Evolutionary conservation across 805 yeast genomes (phyloP).

Genomic region (Candida montana): DNA sequence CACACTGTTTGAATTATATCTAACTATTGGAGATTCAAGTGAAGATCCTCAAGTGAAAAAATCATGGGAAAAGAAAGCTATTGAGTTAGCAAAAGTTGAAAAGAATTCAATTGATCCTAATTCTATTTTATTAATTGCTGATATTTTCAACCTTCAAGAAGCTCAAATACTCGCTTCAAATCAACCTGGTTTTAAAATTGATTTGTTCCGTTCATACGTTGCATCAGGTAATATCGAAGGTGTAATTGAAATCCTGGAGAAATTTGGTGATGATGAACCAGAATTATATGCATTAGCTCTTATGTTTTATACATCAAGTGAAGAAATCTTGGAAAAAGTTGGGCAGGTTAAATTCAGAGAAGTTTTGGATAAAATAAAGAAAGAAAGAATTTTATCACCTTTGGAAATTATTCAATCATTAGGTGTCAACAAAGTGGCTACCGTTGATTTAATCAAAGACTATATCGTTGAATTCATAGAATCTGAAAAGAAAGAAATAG

Average conservation of each 20-base stretch:
- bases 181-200: conserved; percentile 35
- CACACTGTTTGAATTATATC: conserved; percentile 78
- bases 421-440: conserved; percentile 55
- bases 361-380: conserved; percentile 49
- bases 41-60: conserved; percentile 31
- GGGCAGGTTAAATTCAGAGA: conserved; percentile 43
- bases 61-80: conserved; percentile 67
- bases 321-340: conserved; percentile 43
- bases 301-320: conserved; percentile 53
- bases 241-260: conserved; percentile 51
- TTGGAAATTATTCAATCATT: conserved; percentile 71
- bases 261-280: conserved; percentile 57
- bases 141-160: conserved; percentile 43
- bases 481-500: conserved; percentile 56
- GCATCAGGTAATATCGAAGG: conserved; percentile 50
- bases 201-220: conserved; percentile 61
- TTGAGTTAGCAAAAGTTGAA: conserved; percentile 40
- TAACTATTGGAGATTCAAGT: conserved; percentile 46
- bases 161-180: conserved; percentile 37
- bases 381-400: conserved; percentile 56
- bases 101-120: conserved; percentile 49
- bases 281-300: conserved; percentile 64
- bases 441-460: conserved; percentile 68
- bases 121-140: conserved; percentile 38
- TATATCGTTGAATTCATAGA: conserved; percentile 59